Evolutionary conservation across 345 rosid species (phyloP).

Genomic region (Citrus sp.): DNA sequence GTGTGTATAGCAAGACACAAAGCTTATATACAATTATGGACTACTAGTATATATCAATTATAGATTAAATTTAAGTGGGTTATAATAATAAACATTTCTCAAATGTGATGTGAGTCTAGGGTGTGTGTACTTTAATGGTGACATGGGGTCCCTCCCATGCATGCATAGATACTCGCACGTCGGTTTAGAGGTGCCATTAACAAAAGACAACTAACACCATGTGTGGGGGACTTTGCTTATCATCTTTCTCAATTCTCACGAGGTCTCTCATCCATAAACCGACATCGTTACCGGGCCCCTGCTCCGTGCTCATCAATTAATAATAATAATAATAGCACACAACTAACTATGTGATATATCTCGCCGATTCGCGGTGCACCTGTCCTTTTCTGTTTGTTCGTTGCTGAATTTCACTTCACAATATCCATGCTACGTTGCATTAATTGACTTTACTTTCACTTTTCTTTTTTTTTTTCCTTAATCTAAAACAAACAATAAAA

Average conservation of each 20-base stretch:
- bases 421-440: not conserved
- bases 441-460: not conserved
- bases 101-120: not conserved
- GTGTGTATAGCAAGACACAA: too few species aligned
- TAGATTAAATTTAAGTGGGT: not conserved
- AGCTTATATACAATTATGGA: not conserved
- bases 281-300: not conserved
- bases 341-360: not conserved
- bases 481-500: too few species aligned
- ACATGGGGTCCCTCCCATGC: not conserved
- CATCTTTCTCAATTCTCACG: too few species aligned
- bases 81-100: not conserved
- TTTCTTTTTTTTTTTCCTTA: too few species aligned
- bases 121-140: not conserved
- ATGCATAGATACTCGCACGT: not conserved
- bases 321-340: too few species aligned
- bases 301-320: not conserved
- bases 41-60: not conserved
- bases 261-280: not conserved
- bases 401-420: not conserved
- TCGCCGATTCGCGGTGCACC: not conserved
- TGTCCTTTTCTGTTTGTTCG: not conserved
- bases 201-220: conserved; percentile 7
- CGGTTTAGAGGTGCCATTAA: conserved; percentile 8
- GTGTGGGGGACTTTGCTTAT: not conserved